phyloP scores from a whole-genome alignment of 768 basidiomycete genomes.

The Collybia mongolica region DNA sequence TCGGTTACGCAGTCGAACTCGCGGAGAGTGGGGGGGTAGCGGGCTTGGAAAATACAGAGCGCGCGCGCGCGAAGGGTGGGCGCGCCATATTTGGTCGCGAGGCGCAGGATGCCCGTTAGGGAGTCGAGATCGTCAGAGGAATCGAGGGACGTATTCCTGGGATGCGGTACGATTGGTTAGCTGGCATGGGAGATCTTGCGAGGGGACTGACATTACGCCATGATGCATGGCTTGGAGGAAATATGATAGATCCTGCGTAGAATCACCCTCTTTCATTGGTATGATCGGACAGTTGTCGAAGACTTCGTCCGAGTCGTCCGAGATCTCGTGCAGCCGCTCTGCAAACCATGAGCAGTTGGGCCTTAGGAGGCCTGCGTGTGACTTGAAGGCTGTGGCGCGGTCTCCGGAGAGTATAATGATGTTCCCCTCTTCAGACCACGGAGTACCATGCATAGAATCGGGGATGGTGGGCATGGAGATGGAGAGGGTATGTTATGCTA shows the following conservation, averaged over 20 bases:
- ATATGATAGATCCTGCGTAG: slow-evolving; percentile 4
- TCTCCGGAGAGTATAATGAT: slow-evolving; percentile 9
- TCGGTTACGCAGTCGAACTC: slow-evolving; percentile 11
- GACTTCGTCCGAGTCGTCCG: slow-evolving; percentile 14
- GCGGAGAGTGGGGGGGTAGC: slow-evolving; percentile 13
- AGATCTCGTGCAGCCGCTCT: slow-evolving; percentile 5
- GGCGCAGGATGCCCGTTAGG: slow-evolving; percentile 9
- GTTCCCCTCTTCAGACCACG: slow-evolving; percentile 15
- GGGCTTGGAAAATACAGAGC: slow-evolving; percentile 9
- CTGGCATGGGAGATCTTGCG: not conserved
- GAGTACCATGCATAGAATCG: not conserved
- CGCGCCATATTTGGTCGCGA: slow-evolving; percentile 10
- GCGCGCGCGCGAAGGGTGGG: slow-evolving; percentile 9
- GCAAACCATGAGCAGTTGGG: slow-evolving; percentile 2
- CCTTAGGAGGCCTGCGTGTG: slow-evolving; percentile 5
- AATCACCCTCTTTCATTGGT: not conserved
- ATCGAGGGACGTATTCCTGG: slow-evolving; percentile 8
- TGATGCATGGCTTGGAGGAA: slow-evolving; percentile 11
- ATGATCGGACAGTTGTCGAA: slow-evolving; percentile 10
- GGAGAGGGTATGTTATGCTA: too few species aligned
- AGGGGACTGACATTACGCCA: not conserved
- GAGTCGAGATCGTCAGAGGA: slow-evolving; percentile 4
- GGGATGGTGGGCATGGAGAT: too few species aligned
- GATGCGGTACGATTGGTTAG: not conserved
- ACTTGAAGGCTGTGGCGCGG: slow-evolving; percentile 6